Base-by-base conservation (phyloP, 2,329 filamentous ascomycete species). In the Claviceps humidiphila region DNA sequence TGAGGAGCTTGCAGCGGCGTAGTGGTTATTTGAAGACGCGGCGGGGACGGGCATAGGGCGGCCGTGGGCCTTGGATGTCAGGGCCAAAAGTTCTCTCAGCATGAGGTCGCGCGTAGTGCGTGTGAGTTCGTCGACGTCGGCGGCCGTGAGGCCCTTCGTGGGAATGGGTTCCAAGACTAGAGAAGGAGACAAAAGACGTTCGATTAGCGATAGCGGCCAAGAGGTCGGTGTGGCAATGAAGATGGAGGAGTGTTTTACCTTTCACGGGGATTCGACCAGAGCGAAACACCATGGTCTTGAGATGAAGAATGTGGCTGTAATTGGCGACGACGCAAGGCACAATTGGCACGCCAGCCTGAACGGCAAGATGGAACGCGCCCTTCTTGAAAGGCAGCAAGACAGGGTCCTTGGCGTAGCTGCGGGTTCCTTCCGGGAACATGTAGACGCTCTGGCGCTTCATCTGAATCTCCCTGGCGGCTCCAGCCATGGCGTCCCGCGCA, bases 331-430 rank as follows among this genome's bases (percentile, higher is more conserved):
- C 84, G 39, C 94, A 78, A 0, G 93, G 93, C 3, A 98, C 84
- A 61, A 98, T 87, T 26, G 90, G 90, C 5, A 96, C 93, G 58
- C 89, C 86, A 2, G 91, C 91, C 74, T 97, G 87, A 20, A 98
- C 81, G 46, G 93, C 93, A 38, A 98, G 77, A 68, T 98, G 91
- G 70, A 98, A 98, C 47, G 91, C 93, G 54, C 93, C 93, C 75
- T 98, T 98, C 73, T 98, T 98, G 77, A 97, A 98, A n/a, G 89
- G 87, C 51, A 97, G 74, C 61, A 98, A 71, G 54, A 77, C 80
- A 1, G 93, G 87, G 51, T 90, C 83, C 60, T 85, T 81, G 53
- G 86, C 78, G 71, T 97, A 95, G 66, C 87, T 94, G 59, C 93
- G 80, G 1, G 93, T 98, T 49, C 93, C 93, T 72, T 98, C 93